Evolutionary conservation across 371 early-diverging fungal genomes (phyloP), one percentile per base, ranked within the genome.

Genomic region (Mortierella sp.): DNA sequence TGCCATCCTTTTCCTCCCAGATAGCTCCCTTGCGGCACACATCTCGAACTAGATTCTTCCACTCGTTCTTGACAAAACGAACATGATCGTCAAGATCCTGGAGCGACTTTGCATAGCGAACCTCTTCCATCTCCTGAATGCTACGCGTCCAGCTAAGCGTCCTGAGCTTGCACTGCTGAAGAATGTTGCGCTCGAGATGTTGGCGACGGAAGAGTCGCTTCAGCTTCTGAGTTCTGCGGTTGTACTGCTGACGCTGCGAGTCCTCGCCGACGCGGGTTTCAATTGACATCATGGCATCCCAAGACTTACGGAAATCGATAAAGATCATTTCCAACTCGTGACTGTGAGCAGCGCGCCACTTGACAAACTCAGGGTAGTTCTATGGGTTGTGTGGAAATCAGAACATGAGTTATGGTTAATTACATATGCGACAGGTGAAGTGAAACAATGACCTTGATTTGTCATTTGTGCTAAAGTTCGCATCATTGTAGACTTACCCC

Each of bases 71-170:
- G 26, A 94, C 90, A 88, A 92, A 93, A 60, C 91, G 91, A 44
- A 93, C 92, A 70, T 93, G 91, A 1, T 91, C 91, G 77, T 91
- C 91, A 75, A 90, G 89, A 72, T 96, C 95, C 83, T 94, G 94
- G 13, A 91, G 79, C 0, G 92, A 91, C 71, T 92, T 93, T 24
- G 90, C 90, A 63, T 92, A 92, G 7, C 93, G 90, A 34, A 88
- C 88, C 48, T 88, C 88, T 76, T 95, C 96, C 58, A 92, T 88
- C 54, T 92, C 91, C 78, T 95, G 92, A 42, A 94, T 92, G 44
- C 92, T 93, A 24, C 88, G 88, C 0, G 93, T 89, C 94, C 95
- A 95, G 0, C 82, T 78, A 1, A 83, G 70, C 11, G 93, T 93
- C 84, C 93, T 94, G 31, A 80, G 75, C 9, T 79, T 82, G 78